Evolutionary conservation across 2,329 filamentous ascomycete species (phyloP), one percentile per base, ranked within the genome.

Genomic region (Incumbomyces lentus): DNA sequence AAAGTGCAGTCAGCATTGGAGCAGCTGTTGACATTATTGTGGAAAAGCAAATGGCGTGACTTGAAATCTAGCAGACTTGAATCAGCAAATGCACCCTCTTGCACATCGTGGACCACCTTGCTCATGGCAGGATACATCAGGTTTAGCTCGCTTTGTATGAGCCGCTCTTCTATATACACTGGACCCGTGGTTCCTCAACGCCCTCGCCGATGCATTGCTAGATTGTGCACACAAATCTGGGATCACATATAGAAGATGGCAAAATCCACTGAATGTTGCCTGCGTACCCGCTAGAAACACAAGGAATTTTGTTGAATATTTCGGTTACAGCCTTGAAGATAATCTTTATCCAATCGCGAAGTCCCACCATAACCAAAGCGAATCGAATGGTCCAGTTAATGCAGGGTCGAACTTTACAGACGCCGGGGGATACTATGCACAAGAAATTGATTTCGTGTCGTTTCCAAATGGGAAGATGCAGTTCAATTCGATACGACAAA

Each of bases 1-100:
- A 38, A 26, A 26, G 22, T 35, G 13, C 33, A 35, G 19, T 38
- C 16, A 18, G 38, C 35, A 12, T 51, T 50, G 6, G 46, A 52
- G 41, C 53, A 53, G 3, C 42, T 53, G 4, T 8, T 17, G 16
- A 31, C 2, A 4, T 13, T 34, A 26, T 3, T 3, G 7, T 19
- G 17, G 16, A 38, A 34, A 19, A 35, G 35, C 31, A 30, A 26
- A 37, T 37, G 19, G 6, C 35, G 22, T 26, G 46, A 34, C 2
- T 70, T 81, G 48, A 49, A 26, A 26, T 67, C 2, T 70, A 73
- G 45, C 69, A 81, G 49, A 71, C 76, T 11, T 26, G 22, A 74
- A 74, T 59, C 37, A 57, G 60, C 29, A 57, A 51, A 1, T 60
- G 58, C 37, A 55, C 56, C 2, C 56, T 56, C 31, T 45, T 65